Evolutionary conservation across 176 grass and related monocot genomes (phyloP).

Genomic region (Avena sativa): DNA sequence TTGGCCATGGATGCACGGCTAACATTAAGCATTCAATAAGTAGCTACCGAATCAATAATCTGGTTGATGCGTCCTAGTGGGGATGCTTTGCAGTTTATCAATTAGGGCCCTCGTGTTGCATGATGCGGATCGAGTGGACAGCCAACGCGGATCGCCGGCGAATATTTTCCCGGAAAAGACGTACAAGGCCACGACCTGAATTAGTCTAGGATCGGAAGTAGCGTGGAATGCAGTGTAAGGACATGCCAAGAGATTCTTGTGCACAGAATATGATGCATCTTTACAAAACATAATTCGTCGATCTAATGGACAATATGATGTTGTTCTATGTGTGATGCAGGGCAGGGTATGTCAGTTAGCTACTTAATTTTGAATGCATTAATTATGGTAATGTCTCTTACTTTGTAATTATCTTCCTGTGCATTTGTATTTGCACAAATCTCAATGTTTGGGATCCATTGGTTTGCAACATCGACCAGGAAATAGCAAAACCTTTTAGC

Average conservation of each 20-base stretch:
- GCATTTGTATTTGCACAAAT: too few relatives aligned
- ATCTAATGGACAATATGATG: too few relatives aligned
- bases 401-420: neutral
- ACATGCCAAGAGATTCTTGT: neutral
- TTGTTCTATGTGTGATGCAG: too few relatives aligned
- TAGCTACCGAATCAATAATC: constrained; percentile 8
- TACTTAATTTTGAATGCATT: neutral
- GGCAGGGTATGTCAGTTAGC: neutral
- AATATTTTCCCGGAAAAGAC: constrained; percentile 20
- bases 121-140: constrained; percentile 20
- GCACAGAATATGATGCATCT: too few relatives aligned
- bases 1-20: neutral
- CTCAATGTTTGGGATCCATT: too few relatives aligned
- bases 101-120: constrained; percentile 28
- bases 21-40: neutral
- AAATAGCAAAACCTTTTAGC: too few relatives aligned
- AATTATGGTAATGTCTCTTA: neutral
- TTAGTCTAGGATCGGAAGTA: neutral
- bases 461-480: too few relatives aligned
- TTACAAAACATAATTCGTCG: neutral
- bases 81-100: neutral
- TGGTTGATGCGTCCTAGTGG: neutral
- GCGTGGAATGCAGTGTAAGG: neutral
- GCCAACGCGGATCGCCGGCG: neutral
- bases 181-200: neutral